phyloP scores from a whole-genome alignment of 2,329 filamentous ascomycete species.

The Cladosporium sp. region DNA sequence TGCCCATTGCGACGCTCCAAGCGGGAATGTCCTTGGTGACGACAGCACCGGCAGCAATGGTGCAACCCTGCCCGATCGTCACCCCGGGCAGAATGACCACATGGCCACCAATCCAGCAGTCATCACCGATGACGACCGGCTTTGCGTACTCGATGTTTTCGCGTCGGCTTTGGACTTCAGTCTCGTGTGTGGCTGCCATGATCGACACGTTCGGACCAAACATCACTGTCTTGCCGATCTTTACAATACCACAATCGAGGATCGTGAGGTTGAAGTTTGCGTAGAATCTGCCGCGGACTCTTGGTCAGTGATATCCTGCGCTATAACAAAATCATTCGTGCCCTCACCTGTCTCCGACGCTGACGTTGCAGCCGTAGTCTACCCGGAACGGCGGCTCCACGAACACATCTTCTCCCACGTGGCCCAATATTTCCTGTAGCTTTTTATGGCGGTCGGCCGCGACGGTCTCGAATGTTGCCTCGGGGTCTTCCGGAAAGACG shows the following conservation, averaged over 20 bases:
- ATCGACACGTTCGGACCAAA: constrained; percentile 49
- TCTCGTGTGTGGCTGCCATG: constrained; percentile 48
- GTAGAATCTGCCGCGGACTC: constrained; percentile 49
- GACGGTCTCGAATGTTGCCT: constrained; percentile 10
- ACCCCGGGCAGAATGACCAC: constrained; percentile 24
- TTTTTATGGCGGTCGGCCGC: not conserved
- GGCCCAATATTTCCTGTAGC: constrained; percentile 10
- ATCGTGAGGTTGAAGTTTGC: constrained; percentile 53
- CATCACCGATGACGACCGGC: constrained; percentile 41
- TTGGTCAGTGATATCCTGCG: not conserved
- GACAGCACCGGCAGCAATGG: constrained; percentile 19
- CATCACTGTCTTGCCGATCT: constrained; percentile 47
- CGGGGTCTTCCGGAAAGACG: constrained; percentile 39
- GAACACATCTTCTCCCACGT: constrained; percentile 6
- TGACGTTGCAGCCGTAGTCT: constrained; percentile 62
- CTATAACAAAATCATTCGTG: not conserved
- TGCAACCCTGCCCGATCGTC: constrained; percentile 20
- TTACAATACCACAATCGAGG: constrained; percentile 47
- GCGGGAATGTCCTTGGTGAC: constrained; percentile 20
- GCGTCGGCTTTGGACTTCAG: constrained; percentile 42
- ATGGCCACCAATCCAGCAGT: constrained; percentile 21
- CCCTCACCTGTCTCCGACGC: constrained; percentile 40
- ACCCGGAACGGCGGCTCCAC: constrained; percentile 54
- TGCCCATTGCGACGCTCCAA: constrained; percentile 23
- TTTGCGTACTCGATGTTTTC: constrained; percentile 46